phyloP scores from a whole-genome alignment of 768 basidiomycete genomes.

The Cystofilobasidium ferigula region DNA sequence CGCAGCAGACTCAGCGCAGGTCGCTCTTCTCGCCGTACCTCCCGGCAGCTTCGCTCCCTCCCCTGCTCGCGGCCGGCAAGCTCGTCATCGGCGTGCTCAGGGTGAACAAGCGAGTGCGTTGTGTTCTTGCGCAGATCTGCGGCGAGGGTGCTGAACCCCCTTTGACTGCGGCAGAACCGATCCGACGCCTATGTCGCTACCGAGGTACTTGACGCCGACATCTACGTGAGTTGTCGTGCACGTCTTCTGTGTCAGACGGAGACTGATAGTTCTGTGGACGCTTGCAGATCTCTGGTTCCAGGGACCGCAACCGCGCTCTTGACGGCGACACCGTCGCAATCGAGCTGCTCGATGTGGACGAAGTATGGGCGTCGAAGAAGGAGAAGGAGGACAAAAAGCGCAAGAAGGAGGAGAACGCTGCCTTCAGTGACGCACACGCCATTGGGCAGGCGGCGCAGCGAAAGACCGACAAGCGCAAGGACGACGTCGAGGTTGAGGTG shows the following conservation, averaged over 20 bases:
- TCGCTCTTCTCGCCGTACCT: slow-evolving; percentile 97
- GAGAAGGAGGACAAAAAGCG: slow-evolving; percentile 99
- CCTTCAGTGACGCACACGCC: slow-evolving; percentile 68
- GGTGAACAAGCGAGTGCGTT: slow-evolving; percentile 69
- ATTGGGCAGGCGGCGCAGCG: slow-evolving; percentile 43
- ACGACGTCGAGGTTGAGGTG: slow-evolving; percentile 91
- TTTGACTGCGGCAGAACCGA: slow-evolving; percentile 47
- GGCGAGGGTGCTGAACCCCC: not conserved
- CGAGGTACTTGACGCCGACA: slow-evolving; percentile 94
- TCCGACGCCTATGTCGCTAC: slow-evolving; percentile 98
- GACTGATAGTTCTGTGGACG: not conserved
- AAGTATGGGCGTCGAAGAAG: slow-evolving; percentile 73
- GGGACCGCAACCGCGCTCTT: slow-evolving; percentile 93
- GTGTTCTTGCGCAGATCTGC: not conserved
- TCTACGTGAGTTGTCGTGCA: slow-evolving; percentile 46
- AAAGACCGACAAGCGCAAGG: slow-evolving; percentile 95
- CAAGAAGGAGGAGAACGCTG: slow-evolving; percentile 98
- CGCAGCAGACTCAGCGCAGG: slow-evolving; percentile 86
- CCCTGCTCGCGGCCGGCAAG: slow-evolving; percentile 90
- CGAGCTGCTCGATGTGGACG: slow-evolving; percentile 64
- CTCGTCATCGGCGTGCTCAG: slow-evolving; percentile 92
- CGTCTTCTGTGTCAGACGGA: slow-evolving; percentile 45
- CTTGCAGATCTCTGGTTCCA: slow-evolving; percentile 52
- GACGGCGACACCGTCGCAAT: slow-evolving; percentile 98
- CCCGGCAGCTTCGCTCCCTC: slow-evolving; percentile 92